Conservation (phyloP, 2,329 filamentous ascomycete genomes). For the Cucurbitaria berberidis region DNA sequence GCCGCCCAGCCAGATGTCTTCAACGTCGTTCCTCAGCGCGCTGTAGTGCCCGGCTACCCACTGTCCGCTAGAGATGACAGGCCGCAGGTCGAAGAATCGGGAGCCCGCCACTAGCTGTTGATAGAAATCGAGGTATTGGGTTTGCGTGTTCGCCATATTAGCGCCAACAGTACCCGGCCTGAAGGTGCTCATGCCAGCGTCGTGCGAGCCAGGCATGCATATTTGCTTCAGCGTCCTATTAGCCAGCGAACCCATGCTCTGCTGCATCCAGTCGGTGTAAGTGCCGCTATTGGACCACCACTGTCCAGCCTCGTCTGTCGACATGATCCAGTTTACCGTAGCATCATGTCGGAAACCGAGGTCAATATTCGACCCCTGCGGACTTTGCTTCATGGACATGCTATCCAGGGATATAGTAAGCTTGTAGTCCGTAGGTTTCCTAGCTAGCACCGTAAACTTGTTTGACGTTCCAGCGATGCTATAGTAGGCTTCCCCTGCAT, state of each 20-base stretch:
- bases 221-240: conserved; percentile 54
- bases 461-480: conserved; percentile 34
- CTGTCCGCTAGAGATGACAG: conserved; percentile 48
- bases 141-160: conserved; percentile 52
- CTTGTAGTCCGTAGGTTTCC: conserved; percentile 39
- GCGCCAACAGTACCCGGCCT: conserved; percentile 49
- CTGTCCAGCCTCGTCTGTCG: conserved; percentile 41
- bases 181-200: conserved; percentile 57
- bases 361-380: conserved; percentile 38
- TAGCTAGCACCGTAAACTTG: conserved; percentile 40
- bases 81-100: conserved; percentile 57
- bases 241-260: conserved; percentile 46
- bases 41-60: conserved; percentile 55
- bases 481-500: conserved; percentile 47
- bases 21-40: conserved; percentile 22
- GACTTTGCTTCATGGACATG: conserved; percentile 42
- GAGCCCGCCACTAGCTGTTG: conserved; percentile 56
- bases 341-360: conserved; percentile 47
- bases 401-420: conserved; percentile 40
- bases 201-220: conserved; percentile 58
- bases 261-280: conserved; percentile 51
- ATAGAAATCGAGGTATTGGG: conserved; percentile 55
- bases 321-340: conserved; percentile 48
- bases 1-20: conserved; percentile 51
- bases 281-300: conserved; percentile 47